phyloP scores from a whole-genome alignment of 139 green algal genomes.

The Tetraselmis striata region DNA sequence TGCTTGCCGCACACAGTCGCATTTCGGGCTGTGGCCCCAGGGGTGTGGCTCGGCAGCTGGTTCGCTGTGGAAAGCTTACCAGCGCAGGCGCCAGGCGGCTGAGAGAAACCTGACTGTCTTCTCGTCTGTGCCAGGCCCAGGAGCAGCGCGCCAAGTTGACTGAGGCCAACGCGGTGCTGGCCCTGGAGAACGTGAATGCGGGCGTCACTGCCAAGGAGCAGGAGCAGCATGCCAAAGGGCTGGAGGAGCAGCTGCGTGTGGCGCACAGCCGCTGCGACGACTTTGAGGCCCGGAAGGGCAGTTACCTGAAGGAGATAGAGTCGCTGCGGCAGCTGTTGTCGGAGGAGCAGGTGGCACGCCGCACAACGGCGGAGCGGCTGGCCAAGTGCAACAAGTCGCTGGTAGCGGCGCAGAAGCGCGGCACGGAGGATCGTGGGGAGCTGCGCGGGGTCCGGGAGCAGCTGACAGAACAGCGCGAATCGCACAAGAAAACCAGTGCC shows the following conservation, averaged over 20 bases:
- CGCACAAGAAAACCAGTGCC: not conserved
- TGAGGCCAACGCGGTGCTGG: not conserved
- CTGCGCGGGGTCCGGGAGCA: not conserved
- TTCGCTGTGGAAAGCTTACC: no score
- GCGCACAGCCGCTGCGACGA: not conserved
- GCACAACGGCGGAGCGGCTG: not conserved
- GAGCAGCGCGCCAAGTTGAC: not conserved
- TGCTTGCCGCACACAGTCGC: no score
- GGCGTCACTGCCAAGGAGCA: not conserved
- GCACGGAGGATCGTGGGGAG: not conserved
- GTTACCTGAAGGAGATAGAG: not conserved
- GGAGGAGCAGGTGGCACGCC: not conserved
- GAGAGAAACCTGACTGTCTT: no score
- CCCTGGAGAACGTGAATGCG: not conserved
- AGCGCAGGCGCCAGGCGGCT: no score
- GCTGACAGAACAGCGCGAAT: not conserved
- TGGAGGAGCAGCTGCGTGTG: not conserved
- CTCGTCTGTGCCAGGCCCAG: no score
- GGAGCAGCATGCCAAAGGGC: not conserved
- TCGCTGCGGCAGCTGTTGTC: not conserved
- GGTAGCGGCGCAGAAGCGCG: not conserved
- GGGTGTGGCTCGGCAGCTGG: no score
- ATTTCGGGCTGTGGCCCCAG: no score
- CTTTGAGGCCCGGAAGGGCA: not conserved
- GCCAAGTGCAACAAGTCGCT: not conserved